Percentiles rank a stretch among this genome's conserved stretches.
These are phyloP conservation scores for Diplosphaera chodatii DNA, from an alignment of 139 green algal genomes.

Conservation along the genomic window DNA sequence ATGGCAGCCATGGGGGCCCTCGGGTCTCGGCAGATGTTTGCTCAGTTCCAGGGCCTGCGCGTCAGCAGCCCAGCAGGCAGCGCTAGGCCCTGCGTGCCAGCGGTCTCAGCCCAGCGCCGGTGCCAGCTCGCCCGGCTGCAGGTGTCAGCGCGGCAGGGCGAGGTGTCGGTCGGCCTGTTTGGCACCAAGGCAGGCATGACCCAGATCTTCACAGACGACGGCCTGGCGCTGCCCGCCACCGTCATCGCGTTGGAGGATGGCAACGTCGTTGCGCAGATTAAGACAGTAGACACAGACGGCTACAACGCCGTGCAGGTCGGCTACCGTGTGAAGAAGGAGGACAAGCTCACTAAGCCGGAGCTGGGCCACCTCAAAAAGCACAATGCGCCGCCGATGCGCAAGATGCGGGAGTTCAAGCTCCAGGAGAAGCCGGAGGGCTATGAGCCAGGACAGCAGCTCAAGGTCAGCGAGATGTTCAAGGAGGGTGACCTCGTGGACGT, in stretches of 20 bases:
- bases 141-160: constrained; percentile 19
- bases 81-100: not conserved
- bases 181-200: constrained; percentile 98
- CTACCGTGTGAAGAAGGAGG: constrained; percentile 65
- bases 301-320: constrained; percentile 90
- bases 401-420: constrained; percentile 86
- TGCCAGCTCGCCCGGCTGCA: not conserved
- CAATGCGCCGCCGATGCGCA: constrained; percentile 60
- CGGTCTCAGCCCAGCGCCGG: not conserved
- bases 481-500: constrained; percentile 90
- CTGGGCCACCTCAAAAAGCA: constrained; percentile 87
- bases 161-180: constrained; percentile 73
- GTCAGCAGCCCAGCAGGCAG: not conserved
- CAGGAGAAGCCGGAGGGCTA: constrained; percentile 25
- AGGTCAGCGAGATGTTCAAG: constrained; percentile 84
- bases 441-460: constrained; percentile 75
- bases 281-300: constrained; percentile 85
- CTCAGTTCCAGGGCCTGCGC: not conserved
- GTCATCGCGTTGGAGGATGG: constrained; percentile 86
- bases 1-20: not conserved
- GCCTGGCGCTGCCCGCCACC: constrained; percentile 75
- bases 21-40: not conserved
- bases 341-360: constrained; percentile 89
- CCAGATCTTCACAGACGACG: constrained; percentile 82
- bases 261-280: constrained; percentile 92